Evolutionary conservation across 176 grass and related monocot species (phyloP), one percentile per base, ranked within the genome.

Genomic region (Carex littledalei): DNA sequence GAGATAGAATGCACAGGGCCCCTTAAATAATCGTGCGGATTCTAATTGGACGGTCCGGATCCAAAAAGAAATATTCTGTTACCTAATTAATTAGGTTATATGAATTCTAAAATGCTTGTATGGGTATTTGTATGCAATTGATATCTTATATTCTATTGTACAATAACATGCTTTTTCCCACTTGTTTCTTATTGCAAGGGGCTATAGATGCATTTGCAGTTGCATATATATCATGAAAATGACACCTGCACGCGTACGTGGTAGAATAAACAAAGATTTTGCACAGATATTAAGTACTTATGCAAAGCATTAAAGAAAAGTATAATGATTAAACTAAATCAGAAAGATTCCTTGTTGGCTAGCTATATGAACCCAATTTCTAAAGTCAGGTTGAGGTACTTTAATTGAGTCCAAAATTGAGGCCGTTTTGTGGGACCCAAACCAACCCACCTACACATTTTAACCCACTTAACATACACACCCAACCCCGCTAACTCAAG

Each of bases 401-500:
- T 63, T 26, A 50, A 24, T 3, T 52, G 20, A 66, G 81, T 83
- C 81, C 49, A 83, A 83, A 66, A 53, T 67, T 83, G 81, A 55
- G 81, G 62, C 81, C 21, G 17, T 83, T 52, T 68, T 83, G 81
- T 83, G 81, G 81, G 81, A 7, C 63, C 80, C 81, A 67, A 54
- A 68, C 22, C 62, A 50, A 81, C 58, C 12, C 79, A 81, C 58
- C 79, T 45, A 34, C 58, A 81, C 32, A 65, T 43, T 9, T 63
- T 34, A 64, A 81, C 13, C 79, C 59, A 26, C 47, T 67, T 18
- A 29, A 12, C 59, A 83, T 68, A 53, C 43, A 83, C 80, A 83
- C 39, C 29, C 26, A 15, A n/a, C 49, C 20, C 3, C 8, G 11
- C 6, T 20, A 43, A 63, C 15, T 0, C 37, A n/a, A 43, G 37